phyloP scores from a whole-genome alignment of 2,329 filamentous ascomycete species.

The Didymella lethalis region DNA sequence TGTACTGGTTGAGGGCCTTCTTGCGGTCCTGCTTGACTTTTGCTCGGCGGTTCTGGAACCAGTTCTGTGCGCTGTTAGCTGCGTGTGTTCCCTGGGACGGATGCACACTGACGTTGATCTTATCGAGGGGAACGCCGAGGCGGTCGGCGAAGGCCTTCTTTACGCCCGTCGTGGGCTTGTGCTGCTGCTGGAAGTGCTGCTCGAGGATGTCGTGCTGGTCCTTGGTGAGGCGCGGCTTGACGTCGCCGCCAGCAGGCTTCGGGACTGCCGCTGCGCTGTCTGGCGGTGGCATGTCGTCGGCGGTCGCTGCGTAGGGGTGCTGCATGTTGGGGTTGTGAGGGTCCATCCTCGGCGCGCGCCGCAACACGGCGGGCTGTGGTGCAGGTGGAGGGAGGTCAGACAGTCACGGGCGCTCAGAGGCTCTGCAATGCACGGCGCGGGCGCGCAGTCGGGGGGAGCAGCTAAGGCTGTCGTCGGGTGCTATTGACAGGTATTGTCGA shows the following conservation, averaged over 20 bases:
- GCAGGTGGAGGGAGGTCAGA: constrained; percentile 22
- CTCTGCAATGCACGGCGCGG: constrained; percentile 9
- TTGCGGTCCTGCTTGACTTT: constrained; percentile 63
- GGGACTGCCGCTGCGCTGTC: constrained; percentile 30
- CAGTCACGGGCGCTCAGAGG: constrained; percentile 9
- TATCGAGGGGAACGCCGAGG: constrained; percentile 60
- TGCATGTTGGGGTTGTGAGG: constrained; percentile 37
- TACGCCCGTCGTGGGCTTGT: constrained; percentile 59
- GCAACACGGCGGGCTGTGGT: constrained; percentile 29
- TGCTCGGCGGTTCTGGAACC: constrained; percentile 62
- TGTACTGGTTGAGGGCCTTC: constrained; percentile 53
- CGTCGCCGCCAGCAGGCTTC: constrained; percentile 50
- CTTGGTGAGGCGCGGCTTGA: constrained; percentile 61
- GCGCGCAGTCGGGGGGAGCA: constrained; percentile 21
- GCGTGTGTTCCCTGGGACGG: neutral
- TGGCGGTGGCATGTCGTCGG: constrained; percentile 23
- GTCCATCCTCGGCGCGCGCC: constrained; percentile 42
- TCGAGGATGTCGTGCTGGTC: constrained; percentile 63
- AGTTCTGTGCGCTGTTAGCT: constrained; percentile 56
- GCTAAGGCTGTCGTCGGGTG: no score
- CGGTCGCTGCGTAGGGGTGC: constrained; percentile 28
- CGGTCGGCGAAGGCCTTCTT: constrained; percentile 60
- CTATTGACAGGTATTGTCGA: constrained; percentile 9
- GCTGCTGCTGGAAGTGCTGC: constrained; percentile 57
- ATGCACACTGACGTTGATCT: constrained; percentile 60